Base-by-base conservation (phyloP, 1,139 yeast species). In the Candida smagusa region DNA sequence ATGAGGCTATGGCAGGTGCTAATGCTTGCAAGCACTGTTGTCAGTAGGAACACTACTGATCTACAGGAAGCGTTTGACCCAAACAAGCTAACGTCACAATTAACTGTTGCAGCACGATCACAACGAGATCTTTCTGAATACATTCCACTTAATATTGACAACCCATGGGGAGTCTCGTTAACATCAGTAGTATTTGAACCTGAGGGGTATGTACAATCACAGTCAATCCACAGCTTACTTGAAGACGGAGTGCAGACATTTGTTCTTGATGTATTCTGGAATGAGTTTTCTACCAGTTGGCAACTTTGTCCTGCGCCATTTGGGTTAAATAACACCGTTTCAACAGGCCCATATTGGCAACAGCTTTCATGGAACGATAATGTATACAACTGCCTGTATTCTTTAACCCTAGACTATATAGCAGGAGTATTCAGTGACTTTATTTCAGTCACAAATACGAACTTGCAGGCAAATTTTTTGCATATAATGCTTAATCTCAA, bases 101-200 rank as follows among this genome's bases (percentile, higher is more conserved):
- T 39, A 7, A 31, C 34, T n/a, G 35, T 42, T 4, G 88, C 81
- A 0, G 41, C 70, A 7, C 59, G 88, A 38, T 65, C 88, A 0
- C 92, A 89, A 53, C 62, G 96, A 40, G 96, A 88, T 52, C 58
- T 84, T 2, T 61, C 82, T 22, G 59, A 63, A 22, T 69, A 73
- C 31, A 56, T 72, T 2, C 76, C 90, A 1, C 61, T 87, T 1
- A 81, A 78, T 46, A 81, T 84, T 50, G 48, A 72, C 12, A 66
- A 78, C 0, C 59, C 65, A 3, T 61, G 78, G 2, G 96, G 96
- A 0, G 66, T 84, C 0, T 72, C 81, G 22, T 53, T 86, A 28
- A 64, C 72, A 25, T 46, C 64, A 0, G 64, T 74, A 3, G 45
- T 87, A 1, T 82, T 85, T 48, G 65, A 72, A 2, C 46, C 50